Evolutionary conservation across 1,284 basidiomycete species (phyloP).

Genomic region (Hortiboletus rubellus): DNA sequence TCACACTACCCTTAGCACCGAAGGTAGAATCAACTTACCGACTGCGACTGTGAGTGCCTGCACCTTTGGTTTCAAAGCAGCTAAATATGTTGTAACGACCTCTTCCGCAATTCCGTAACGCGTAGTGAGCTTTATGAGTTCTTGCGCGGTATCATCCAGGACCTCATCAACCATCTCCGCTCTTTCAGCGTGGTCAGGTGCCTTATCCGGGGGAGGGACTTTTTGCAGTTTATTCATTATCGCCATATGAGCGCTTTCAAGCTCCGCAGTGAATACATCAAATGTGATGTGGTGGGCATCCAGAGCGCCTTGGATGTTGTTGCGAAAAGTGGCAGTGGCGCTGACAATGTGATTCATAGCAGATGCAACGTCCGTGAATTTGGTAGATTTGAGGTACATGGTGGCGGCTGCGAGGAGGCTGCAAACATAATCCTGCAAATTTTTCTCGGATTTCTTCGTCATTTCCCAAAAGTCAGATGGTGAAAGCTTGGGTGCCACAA

Average conservation of each 20-base stretch:
- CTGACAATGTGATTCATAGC: conserved; percentile 3
- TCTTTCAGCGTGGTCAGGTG: conserved; percentile 7
- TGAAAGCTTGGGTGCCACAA: background rate
- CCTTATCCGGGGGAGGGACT: conserved; percentile 1
- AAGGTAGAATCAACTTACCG: conserved; percentile 1
- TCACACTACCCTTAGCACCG: no score
- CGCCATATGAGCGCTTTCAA: conserved; percentile 4
- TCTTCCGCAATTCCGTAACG: conserved; percentile 1
- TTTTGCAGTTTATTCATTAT: background rate
- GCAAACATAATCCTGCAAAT: conserved; percentile 4
- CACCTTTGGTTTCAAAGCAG: conserved; percentile 6
- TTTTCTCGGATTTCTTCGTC: background rate
- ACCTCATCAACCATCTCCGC: conserved; percentile 8
- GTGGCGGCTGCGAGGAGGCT: background rate
- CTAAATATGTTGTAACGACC: conserved; percentile 1
- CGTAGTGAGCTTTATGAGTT: background rate
- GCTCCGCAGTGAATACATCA: conserved; percentile 1
- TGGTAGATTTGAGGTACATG: background rate
- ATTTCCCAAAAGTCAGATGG: conserved; percentile 12
- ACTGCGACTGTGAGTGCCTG: background rate
- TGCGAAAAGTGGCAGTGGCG: conserved; percentile 4
- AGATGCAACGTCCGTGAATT: conserved; percentile 1
- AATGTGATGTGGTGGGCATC: background rate
- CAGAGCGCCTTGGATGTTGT: conserved; percentile 1
- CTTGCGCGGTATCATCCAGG: conserved; percentile 2